Evolutionary conservation across 441 rosid species (phyloP), one percentile per base, ranked within the genome.

Genomic region (Euphorbia schlechtendalii): DNA sequence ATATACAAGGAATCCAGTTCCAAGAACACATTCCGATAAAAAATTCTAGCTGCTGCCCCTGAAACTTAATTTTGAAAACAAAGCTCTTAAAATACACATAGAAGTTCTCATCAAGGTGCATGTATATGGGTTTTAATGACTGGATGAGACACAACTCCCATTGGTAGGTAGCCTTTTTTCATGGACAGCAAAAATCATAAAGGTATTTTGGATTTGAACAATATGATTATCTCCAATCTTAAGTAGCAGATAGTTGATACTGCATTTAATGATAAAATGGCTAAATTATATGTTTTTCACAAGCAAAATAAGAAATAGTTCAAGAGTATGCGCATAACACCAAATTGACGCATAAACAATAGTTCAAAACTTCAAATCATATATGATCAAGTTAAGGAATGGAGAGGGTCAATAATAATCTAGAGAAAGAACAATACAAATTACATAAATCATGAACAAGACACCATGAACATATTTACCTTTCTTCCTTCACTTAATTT

Each of bases 401-500:
- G 25, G 8, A 49, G 58, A 21, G 34, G 1, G 27, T 8, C 27
- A 9, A n/a, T 2, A 13, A 51, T 28, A 51, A 20, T 28, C 20
- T 53, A 20, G 8, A 34, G 21, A 68, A 61, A 61, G 13, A 43
- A 20, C 27, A 22, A 61, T 24, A 5, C 24, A 34, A 45, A 30
- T 8, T 8, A 38, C 34, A 48, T 45, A 63, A 12, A 25, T n/a
- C 22, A 63, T 14, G 43, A 52, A 49, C 40, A 59, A 45, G 28
- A 34, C 18, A 61, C 57, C 38, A 21, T 56, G 64, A 71, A 46
- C 38, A 43, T 21, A 52, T 21, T 79, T 79, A 94, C 97, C 97
- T 90, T 94, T 82, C 96, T 85, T 67, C 97, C 96, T 84, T 89
- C 97, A 66, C 96, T 87, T 81, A 91, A 77, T 73, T 83, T 94